A percentile compares a stretch with the other conserved stretches of the same genome.
phyloP scores from a whole-genome alignment of 768 basidiomycete genomes.

The Peribolospora baueri region DNA sequence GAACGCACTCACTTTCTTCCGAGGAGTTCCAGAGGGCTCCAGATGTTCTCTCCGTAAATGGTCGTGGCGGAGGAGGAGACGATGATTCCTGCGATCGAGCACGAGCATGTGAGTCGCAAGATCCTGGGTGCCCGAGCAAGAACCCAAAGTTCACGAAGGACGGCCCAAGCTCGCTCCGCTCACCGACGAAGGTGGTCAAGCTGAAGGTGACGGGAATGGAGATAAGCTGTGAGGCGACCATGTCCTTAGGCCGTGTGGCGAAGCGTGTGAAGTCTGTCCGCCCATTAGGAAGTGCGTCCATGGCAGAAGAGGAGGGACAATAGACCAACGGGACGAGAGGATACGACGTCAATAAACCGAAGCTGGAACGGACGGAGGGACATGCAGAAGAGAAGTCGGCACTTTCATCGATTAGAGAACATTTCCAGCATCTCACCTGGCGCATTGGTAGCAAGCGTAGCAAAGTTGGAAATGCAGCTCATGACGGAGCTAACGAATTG shows the following conservation, averaged over 20 bases:
- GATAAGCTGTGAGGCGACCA: constrained; percentile 40
- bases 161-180: not conserved
- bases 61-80: constrained; percentile 52
- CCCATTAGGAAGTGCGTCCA: not conserved
- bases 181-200: constrained; percentile 46
- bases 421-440: too few relatives aligned
- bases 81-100: constrained; percentile 26
- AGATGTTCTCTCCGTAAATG: constrained; percentile 52
- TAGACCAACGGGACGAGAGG: not conserved
- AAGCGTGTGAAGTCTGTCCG: constrained; percentile 28
- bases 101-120: too few relatives aligned
- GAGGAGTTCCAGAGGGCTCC: constrained; percentile 52
- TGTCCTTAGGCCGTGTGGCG: constrained; percentile 28
- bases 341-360: not conserved
- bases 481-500: constrained; percentile 45
- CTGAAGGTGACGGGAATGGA: constrained; percentile 49
- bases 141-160: too few relatives aligned
- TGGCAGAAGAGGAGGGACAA: too few relatives aligned
- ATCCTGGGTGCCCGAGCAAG: too few relatives aligned
- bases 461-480: constrained; percentile 59
- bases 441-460: constrained; percentile 40
- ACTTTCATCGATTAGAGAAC: too few relatives aligned
- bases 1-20: constrained; percentile 16
- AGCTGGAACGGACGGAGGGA: not conserved
- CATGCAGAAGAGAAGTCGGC: constrained; percentile 1